Evolutionary conservation across 2,329 filamentous ascomycete genomes (phyloP).

Genomic region (Trichoderma pleuroti): DNA sequence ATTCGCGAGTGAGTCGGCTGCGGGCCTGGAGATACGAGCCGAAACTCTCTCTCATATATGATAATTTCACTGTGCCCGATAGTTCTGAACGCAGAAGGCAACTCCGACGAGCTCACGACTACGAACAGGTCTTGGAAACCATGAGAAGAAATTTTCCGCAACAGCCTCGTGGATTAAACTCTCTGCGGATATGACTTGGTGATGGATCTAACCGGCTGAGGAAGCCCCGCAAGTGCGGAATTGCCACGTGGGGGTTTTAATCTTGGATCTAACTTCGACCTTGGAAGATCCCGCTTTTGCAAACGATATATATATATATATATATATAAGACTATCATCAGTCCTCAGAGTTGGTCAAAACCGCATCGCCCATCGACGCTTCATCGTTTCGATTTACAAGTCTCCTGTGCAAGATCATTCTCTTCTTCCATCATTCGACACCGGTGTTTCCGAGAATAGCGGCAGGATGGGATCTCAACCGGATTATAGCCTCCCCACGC

Average conservation of each 20-base stretch:
- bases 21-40: neutral
- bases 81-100: neutral
- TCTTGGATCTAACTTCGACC: neutral
- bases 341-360: neutral
- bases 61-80: neutral
- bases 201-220: neutral
- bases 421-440: neutral
- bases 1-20: neutral
- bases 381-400: neutral
- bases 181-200: neutral
- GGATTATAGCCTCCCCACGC: constrained; percentile 42
- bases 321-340: neutral
- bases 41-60: neutral
- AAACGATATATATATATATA: constrained; percentile 8
- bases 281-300: neutral
- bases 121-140: neutral
- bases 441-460: neutral
- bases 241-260: constrained; percentile 26
- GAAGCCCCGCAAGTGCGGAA: constrained; percentile 26
- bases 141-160: neutral
- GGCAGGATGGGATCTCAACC: constrained; percentile 34
- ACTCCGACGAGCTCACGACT: neutral
- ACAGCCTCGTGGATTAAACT: neutral
- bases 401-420: neutral
- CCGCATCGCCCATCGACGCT: neutral